These are phyloP conservation scores for Geranium incanum DNA, from an alignment of 441 rosid genomes.

Conservation along the genomic window DNA sequence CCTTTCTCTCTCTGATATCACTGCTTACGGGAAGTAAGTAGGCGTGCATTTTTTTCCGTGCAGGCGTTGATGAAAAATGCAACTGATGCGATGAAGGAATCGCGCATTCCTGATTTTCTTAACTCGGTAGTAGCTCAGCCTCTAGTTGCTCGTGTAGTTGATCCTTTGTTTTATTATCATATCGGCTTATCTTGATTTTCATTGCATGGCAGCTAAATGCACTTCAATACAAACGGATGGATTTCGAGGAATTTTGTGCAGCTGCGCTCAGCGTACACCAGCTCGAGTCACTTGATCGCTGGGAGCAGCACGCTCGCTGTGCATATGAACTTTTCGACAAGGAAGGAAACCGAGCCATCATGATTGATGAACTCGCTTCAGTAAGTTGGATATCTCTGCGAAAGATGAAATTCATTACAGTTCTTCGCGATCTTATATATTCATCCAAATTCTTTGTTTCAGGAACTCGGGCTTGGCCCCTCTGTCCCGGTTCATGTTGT, in stretches of 20 bases:
- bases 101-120: slow-evolving; percentile 63
- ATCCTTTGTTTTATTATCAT: slow-evolving; percentile 16
- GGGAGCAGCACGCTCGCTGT: slow-evolving; percentile 51
- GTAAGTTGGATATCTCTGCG: slow-evolving; percentile 35
- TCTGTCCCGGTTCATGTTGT: slow-evolving; percentile 77
- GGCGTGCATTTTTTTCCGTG: slow-evolving; percentile 22
- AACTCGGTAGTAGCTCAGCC: slow-evolving; percentile 39
- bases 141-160: slow-evolving; percentile 13
- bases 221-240: slow-evolving; percentile 83
- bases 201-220: slow-evolving; percentile 52
- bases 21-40: slow-evolving; percentile 12
- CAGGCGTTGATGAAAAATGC: slow-evolving; percentile 74
- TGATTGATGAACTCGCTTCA: slow-evolving; percentile 88
- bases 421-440: too few relatives aligned
- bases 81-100: slow-evolving; percentile 87
- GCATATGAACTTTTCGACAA: slow-evolving; percentile 60
- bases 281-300: slow-evolving; percentile 67
- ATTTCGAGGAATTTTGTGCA: slow-evolving; percentile 89
- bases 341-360: slow-evolving; percentile 76
- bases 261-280: slow-evolving; percentile 85
- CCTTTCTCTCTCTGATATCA: neutral
- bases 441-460: slow-evolving; percentile 17
- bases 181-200: slow-evolving; percentile 16
- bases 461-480: slow-evolving; percentile 94
- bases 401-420: neutral